Evolutionary conservation across 192 early-diverging fungal species (phyloP), one percentile per base, ranked within the genome.

Genomic region (Linnemannia schmuckeri): DNA sequence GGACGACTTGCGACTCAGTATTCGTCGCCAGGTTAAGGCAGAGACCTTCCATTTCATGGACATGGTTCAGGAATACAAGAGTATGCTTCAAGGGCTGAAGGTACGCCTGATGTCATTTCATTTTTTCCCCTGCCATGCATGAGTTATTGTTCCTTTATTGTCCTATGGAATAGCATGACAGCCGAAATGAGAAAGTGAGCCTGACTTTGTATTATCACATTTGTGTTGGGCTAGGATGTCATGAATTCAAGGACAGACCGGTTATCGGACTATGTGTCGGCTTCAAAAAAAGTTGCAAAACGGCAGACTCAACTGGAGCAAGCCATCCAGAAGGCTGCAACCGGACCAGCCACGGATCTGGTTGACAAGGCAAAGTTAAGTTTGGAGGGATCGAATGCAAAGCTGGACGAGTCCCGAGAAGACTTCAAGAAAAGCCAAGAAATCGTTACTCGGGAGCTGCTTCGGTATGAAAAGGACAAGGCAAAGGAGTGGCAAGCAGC

Each of bases 1-100:
- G 70, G 91, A 91, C 76, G 91, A 91, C 55, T 72, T 90, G 30
- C 82, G 91, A 15, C 84, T 90, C 44, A 77, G 89, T 33, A 84
- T 88, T 46, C 88, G 85, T 12, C 88, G 91, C 35, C 86, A 89
- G 78, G 79, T 81, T 17, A 91, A 90, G 76, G 73, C 82, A 33
- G 91, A 92, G 71, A 88, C 78, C 20, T 88, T 90, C 76, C 66
- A 87, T 9, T 88, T 89, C 72, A 88, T 88, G 79, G 91, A 92
- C 74, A 83, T 92, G 33, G 78, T 92, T 63, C 81, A 87, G 18
- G 91, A 90, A 70, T 90, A 92, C 66, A 89, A 84, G 78, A 79
- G 89, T 42, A 89, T 87, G 42, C 86, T 88, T 73, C 90, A 92
- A 71, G 85, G 88, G 13, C 75, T 92, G 41, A 92, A 92, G 81